Percentiles rank a stretch among this genome's conserved stretches.
phyloP scores from a whole-genome alignment of 331 rosid species.

The Cydonia oblonga region DNA sequence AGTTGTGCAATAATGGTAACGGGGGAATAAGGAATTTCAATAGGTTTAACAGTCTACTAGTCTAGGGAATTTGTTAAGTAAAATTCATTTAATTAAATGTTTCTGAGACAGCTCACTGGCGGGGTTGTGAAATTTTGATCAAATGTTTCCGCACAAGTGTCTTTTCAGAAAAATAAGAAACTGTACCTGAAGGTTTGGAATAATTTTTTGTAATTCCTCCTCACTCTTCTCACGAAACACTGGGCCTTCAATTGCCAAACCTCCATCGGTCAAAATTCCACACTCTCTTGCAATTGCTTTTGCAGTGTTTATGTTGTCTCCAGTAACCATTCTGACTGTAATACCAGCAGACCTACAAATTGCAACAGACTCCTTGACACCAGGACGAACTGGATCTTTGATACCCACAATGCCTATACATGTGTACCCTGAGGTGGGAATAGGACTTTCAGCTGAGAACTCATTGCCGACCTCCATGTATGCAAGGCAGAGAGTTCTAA shows the following conservation, averaged over 20 bases:
- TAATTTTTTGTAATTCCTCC: slow-evolving; percentile 45
- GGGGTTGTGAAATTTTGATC: neutral
- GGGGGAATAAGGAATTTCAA: neutral
- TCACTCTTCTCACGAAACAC: slow-evolving; percentile 70
- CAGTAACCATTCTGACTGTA: slow-evolving; percentile 89
- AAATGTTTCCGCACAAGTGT: neutral
- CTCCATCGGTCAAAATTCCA: slow-evolving; percentile 75
- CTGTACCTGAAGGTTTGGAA: slow-evolving; percentile 79
- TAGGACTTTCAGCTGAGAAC: slow-evolving; percentile 37
- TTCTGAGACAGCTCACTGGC: neutral
- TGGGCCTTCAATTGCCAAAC: slow-evolving; percentile 94
- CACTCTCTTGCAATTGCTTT: slow-evolving; percentile 98
- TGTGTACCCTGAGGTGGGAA: slow-evolving; percentile 63
- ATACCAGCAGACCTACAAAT: slow-evolving; percentile 95
- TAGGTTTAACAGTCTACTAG: neutral
- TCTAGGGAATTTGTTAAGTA: neutral
- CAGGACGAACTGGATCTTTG: slow-evolving; percentile 96
- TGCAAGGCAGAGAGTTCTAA: slow-evolving; percentile 88
- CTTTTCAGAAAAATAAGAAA: neutral
- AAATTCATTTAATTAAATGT: neutral
- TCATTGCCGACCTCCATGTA: slow-evolving; percentile 55
- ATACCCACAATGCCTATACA: slow-evolving; percentile 94
- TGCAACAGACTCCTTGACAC: slow-evolving; percentile 86
- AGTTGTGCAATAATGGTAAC: neutral
- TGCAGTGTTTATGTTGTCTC: slow-evolving; percentile 93